Percentiles rank a stretch among this genome's conserved stretches.
These are phyloP conservation scores for Penicillium coprophilum DNA, from an alignment of 495 filamentous ascomycete genomes.

Conservation along the genomic window DNA sequence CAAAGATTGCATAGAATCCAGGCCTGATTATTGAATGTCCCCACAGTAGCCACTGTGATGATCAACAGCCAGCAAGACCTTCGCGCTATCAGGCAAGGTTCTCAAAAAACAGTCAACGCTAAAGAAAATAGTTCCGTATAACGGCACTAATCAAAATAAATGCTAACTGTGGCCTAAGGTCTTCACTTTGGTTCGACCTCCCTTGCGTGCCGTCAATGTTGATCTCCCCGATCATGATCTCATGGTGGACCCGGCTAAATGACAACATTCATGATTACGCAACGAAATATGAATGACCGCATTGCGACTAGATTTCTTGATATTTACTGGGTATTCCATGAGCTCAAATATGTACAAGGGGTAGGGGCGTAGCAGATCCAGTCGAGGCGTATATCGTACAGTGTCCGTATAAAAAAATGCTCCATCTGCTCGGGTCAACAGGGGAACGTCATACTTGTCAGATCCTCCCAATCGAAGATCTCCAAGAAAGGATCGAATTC, in stretches of 20 bases:
- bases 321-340: slow-evolving; percentile 4
- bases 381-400: not conserved
- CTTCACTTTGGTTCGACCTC: not conserved
- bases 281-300: not conserved
- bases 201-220: slow-evolving; percentile 17
- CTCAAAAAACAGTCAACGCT: not conserved
- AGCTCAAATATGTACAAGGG: not conserved
- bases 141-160: not conserved
- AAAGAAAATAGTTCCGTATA: not conserved
- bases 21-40: not conserved
- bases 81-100: not conserved
- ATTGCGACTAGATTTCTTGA: not conserved
- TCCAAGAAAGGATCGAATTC: slow-evolving; percentile 47
- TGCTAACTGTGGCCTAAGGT: not conserved
- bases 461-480: slow-evolving; percentile 47
- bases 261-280: not conserved
- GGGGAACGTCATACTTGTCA: slow-evolving; percentile 37
- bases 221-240: slow-evolving; percentile 16
- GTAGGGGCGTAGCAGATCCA: not conserved
- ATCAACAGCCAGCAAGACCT: not conserved
- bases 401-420: not conserved
- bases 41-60: not conserved
- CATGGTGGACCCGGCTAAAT: slow-evolving; percentile 2
- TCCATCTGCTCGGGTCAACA: slow-evolving; percentile 16
- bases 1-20: not conserved